phyloP scores from a whole-genome alignment of 495 filamentous ascomycete genomes.

The Xylaria curta region DNA sequence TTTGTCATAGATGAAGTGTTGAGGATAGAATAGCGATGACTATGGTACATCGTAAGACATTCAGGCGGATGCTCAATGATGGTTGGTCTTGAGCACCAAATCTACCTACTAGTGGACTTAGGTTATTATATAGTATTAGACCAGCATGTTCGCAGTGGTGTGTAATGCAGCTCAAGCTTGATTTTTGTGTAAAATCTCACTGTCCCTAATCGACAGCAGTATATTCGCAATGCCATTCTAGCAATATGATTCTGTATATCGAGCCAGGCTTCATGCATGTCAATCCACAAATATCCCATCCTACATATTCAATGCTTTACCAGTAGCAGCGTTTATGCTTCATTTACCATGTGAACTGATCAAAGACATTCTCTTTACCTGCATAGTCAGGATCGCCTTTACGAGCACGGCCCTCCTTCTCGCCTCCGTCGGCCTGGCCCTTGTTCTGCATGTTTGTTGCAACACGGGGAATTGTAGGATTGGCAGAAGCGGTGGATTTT shows the following conservation, averaged over 20 bases:
- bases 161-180: background rate
- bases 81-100: background rate
- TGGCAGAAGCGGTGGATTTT: background rate
- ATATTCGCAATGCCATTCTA: background rate
- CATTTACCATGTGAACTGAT: constrained; percentile 15
- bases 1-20: background rate
- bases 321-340: background rate
- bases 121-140: background rate
- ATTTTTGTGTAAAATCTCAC: background rate
- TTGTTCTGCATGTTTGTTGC: background rate
- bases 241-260: background rate
- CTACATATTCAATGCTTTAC: background rate
- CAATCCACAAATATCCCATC: background rate
- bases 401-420: background rate
- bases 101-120: background rate
- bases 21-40: background rate
- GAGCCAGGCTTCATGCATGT: background rate
- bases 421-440: background rate
- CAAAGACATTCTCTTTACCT: constrained; percentile 4
- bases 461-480: background rate
- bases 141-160: background rate
- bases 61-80: background rate
- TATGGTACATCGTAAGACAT: background rate
- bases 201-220: background rate
- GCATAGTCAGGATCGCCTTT: background rate